Base-by-base conservation (phyloP, 2,329 filamentous ascomycete species). In the Tympanopsis confertula region DNA sequence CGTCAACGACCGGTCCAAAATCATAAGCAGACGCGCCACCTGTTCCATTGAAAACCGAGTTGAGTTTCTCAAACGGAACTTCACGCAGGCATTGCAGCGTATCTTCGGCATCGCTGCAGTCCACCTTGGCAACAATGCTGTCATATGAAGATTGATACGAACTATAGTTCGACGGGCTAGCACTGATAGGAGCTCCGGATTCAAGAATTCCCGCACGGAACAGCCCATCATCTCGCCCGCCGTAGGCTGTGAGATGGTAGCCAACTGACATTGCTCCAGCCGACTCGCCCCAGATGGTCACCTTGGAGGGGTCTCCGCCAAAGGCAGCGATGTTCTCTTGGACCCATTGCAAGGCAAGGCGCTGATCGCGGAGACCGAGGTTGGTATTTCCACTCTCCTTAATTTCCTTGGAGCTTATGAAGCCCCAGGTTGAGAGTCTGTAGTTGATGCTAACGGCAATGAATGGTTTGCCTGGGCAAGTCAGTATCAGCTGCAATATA, bases 271-370 rank as follows among this genome's bases (percentile, higher is more conserved):
- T 54, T 3, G 48, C 65, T 12, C 63, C 62, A 5, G 63, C 61
- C 3, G 62, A 69, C 53, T 76, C 67, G 26, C 68, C 70, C 58
- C 63, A 73, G 32, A 74, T 52, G 1, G 65, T 70, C 13, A 73
- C 65, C 39, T 65, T 61, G 3, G 47, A 39, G 5, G 61, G 56
- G 42, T 63, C 59, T 12, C 68, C 68, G 14, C 68, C 67, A 38
- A 72, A 73, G 13, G 56, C 55, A 5, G 47, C 56, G 32, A 71
- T 69, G 46, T 66, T 72, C 38, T 65, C 64, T 37, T 65, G 62
- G 26, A 73, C 50, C 69, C 69, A 73, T 26, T 53, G 50, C 13
- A 72, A 47, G 0, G 63, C 68, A 13, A 69, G 43, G 3, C 66
- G 55, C 51, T 72, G 68, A 44, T 73, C 69, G 20, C 56, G 55